Percentiles rank a stretch among this genome's conserved stretches.
Conservation (phyloP, 2,329 filamentous ascomycete species). For the Talaromyces sp. region DNA sequence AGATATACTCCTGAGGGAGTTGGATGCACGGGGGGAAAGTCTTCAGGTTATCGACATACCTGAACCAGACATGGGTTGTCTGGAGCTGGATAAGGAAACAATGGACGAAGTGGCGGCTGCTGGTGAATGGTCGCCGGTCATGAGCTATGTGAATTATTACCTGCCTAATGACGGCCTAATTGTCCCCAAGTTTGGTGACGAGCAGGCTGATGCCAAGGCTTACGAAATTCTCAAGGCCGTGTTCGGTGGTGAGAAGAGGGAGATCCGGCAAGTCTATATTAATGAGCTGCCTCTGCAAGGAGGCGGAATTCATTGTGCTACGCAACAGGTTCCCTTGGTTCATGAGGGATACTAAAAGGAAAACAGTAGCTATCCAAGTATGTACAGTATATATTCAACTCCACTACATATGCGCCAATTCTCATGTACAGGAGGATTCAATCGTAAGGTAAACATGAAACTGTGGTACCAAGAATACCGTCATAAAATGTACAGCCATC, state of each 20-base stretch:
- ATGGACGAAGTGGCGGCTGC: background rate
- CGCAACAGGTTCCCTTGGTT: slow-evolving; percentile 19
- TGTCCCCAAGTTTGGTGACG: slow-evolving; percentile 23
- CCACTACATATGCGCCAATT: background rate
- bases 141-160: slow-evolving; percentile 26
- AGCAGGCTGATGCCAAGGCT: slow-evolving; percentile 16
- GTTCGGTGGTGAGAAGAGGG: slow-evolving; percentile 20
- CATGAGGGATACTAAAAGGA: background rate
- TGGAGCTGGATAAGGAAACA: slow-evolving; percentile 14
- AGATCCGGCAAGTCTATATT: slow-evolving; percentile 20
- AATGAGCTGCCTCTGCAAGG: slow-evolving; percentile 24
- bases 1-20: slow-evolving; percentile 14
- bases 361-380: background rate
- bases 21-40: slow-evolving; percentile 19
- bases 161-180: slow-evolving; percentile 24
- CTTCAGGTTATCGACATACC: slow-evolving; percentile 20
- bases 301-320: slow-evolving; percentile 27
- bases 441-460: background rate
- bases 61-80: slow-evolving; percentile 19
- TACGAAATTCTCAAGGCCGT: slow-evolving; percentile 18
- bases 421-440: background rate
- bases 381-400: background rate
- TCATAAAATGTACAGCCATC: background rate
- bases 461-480: background rate
- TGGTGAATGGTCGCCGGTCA: slow-evolving; percentile 12